Evolutionary conservation across 2,329 filamentous ascomycete genomes (phyloP).

Genomic region (Penicillium sp.): DNA sequence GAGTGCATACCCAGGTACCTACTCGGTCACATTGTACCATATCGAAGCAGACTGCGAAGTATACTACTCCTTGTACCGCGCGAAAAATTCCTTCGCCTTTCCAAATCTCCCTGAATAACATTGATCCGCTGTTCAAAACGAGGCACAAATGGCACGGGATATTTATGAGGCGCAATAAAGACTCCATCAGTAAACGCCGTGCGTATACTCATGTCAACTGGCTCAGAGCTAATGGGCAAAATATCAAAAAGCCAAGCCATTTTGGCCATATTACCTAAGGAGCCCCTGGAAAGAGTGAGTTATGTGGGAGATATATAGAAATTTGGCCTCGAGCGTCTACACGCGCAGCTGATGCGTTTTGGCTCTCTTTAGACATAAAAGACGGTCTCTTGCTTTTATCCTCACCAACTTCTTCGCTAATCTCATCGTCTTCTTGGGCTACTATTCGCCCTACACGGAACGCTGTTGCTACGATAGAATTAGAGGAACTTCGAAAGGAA

Average conservation of each 20-base stretch:
- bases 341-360: too few species aligned
- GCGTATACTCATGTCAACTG: neutral
- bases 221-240: neutral
- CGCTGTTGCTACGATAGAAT: too few species aligned
- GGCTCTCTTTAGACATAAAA: too few species aligned
- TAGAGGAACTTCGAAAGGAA: too few species aligned
- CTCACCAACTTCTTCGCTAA: too few species aligned
- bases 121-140: neutral
- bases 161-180: neutral
- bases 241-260: conserved; percentile 3
- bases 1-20: too few species aligned
- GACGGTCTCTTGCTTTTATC: too few species aligned
- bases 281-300: too few species aligned
- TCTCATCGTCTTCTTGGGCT: too few species aligned
- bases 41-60: neutral
- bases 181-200: neutral
- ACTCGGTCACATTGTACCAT: neutral
- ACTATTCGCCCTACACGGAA: too few species aligned
- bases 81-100: neutral
- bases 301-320: too few species aligned
- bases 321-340: too few species aligned
- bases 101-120: neutral
- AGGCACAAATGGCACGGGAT: neutral
- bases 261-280: conserved; percentile 1
- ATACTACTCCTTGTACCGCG: neutral